These are phyloP conservation scores for Trapa incisa DNA, from an alignment of 345 rosid genomes.

Conservation along the genomic window DNA sequence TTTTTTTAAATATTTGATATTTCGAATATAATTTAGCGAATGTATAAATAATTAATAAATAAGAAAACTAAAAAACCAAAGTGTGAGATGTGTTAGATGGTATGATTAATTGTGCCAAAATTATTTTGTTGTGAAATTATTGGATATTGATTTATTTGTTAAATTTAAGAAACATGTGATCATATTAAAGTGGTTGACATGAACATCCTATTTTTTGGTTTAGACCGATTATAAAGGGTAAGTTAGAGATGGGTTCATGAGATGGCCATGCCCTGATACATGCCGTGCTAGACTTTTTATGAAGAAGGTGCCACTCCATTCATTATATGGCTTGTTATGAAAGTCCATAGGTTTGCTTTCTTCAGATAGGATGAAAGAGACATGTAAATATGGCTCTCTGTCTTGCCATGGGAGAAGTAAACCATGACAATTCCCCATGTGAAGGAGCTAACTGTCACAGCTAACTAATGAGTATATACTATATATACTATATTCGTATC, in stretches of 20 bases:
- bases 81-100: too few relatives aligned
- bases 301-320: neutral
- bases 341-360: neutral
- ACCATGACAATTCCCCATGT: conserved; percentile 1
- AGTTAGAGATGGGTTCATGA: neutral
- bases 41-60: too few relatives aligned
- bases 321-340: neutral
- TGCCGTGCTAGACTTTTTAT: neutral
- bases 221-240: neutral
- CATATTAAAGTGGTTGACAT: neutral
- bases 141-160: too few relatives aligned
- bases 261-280: neutral
- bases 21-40: too few relatives aligned
- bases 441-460: neutral
- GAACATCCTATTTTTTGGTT: neutral
- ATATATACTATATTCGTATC: too few relatives aligned
- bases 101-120: too few relatives aligned
- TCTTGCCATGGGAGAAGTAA: neutral
- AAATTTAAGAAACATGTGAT: neutral
- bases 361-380: neutral
- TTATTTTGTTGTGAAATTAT: too few relatives aligned
- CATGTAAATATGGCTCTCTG: neutral
- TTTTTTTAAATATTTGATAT: too few relatives aligned
- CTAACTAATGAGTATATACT: too few relatives aligned
- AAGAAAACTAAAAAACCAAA: too few relatives aligned